These are phyloP conservation scores for Cutaneotrichosporon spelunceum DNA, from an alignment of 1,284 basidiomycete species.

Conservation along the genomic window DNA sequence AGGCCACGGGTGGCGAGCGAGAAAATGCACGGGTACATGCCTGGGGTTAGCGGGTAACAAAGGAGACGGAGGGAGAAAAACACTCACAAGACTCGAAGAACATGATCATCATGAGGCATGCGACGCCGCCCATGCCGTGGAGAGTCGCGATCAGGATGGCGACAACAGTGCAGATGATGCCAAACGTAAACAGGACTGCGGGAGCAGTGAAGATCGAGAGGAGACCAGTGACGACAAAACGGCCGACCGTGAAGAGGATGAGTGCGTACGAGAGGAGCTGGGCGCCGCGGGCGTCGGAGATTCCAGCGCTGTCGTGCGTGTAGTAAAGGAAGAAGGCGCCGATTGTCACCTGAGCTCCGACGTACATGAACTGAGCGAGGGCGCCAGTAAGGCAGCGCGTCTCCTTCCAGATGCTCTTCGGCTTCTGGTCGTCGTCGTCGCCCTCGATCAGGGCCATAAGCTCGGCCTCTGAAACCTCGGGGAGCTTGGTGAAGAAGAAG, in stretches of 20 bases:
- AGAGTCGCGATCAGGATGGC: conserved; percentile 58
- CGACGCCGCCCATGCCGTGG: conserved; percentile 60
- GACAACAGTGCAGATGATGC: conserved; percentile 58
- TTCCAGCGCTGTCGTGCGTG: conserved; percentile 62
- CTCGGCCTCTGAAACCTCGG: conserved; percentile 64
- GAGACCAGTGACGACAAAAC: conserved; percentile 63
- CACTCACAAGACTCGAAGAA: conserved; percentile 64
- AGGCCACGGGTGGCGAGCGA: conserved; percentile 68
- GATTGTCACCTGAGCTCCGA: conserved; percentile 69
- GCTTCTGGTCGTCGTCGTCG: not conserved
- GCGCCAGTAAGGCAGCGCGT: conserved; percentile 64
- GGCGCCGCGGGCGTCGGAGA: conserved; percentile 58
- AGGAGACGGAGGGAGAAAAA: not conserved
- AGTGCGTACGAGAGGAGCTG: conserved; percentile 69
- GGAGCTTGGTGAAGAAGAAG: conserved; percentile 70
- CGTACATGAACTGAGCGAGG: conserved; percentile 52
- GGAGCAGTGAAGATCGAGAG: conserved; percentile 64
- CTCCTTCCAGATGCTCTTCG: conserved; percentile 63
- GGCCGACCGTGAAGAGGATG: conserved; percentile 66
- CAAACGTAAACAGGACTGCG: conserved; percentile 61
- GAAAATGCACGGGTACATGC: conserved; percentile 55
- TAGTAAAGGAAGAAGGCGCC: conserved; percentile 71
- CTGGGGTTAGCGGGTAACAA: not conserved
- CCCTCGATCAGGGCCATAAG: conserved; percentile 38
- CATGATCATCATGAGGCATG: conserved; percentile 65